A percentile compares a stretch with the other conserved stretches of the same genome.
These are phyloP conservation scores for Boletus sp. DNA, from an alignment of 768 basidiomycete species.

Conservation along the genomic window DNA sequence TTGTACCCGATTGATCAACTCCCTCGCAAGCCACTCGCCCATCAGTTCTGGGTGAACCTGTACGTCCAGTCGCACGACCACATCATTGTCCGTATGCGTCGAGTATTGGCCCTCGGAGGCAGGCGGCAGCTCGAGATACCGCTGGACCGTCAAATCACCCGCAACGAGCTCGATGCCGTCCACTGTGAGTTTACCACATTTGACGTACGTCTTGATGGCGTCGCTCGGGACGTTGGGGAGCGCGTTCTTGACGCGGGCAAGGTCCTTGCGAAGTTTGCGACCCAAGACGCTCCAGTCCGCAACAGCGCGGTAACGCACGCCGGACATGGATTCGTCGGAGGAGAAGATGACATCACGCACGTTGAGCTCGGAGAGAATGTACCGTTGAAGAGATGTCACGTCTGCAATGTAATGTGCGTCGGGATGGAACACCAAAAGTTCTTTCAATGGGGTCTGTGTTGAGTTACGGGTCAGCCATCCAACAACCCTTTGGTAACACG, in stretches of 20 bases:
- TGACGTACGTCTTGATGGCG: slow-evolving; percentile 71
- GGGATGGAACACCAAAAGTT: slow-evolving; percentile 91
- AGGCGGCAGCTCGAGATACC: slow-evolving; percentile 80
- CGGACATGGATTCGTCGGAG: slow-evolving; percentile 79
- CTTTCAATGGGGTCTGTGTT: slow-evolving; percentile 81
- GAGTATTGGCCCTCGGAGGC: slow-evolving; percentile 60
- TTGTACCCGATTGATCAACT: slow-evolving; percentile 90
- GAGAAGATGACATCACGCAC: slow-evolving; percentile 88
- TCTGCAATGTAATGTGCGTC: slow-evolving; percentile 81
- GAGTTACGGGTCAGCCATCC: background rate
- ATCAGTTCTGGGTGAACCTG: slow-evolving; percentile 83
- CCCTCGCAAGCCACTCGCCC: slow-evolving; percentile 84
- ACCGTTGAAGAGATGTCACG: slow-evolving; percentile 76
- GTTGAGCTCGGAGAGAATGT: slow-evolving; percentile 94
- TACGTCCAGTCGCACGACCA: slow-evolving; percentile 90
- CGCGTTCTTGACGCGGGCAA: slow-evolving; percentile 83
- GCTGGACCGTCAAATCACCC: slow-evolving; percentile 90
- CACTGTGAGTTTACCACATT: slow-evolving; percentile 73
- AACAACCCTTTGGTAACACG: background rate
- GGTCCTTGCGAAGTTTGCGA: slow-evolving; percentile 88
- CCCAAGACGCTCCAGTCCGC: slow-evolving; percentile 97
- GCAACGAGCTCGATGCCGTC: slow-evolving; percentile 86
- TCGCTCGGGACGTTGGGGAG: slow-evolving; percentile 80
- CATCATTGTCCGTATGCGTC: slow-evolving; percentile 90
- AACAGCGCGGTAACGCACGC: slow-evolving; percentile 85